Evolutionary conservation across 2,329 filamentous ascomycete species (phyloP), one percentile per base, ranked within the genome.

Genomic region (Beauveria medogensis): DNA sequence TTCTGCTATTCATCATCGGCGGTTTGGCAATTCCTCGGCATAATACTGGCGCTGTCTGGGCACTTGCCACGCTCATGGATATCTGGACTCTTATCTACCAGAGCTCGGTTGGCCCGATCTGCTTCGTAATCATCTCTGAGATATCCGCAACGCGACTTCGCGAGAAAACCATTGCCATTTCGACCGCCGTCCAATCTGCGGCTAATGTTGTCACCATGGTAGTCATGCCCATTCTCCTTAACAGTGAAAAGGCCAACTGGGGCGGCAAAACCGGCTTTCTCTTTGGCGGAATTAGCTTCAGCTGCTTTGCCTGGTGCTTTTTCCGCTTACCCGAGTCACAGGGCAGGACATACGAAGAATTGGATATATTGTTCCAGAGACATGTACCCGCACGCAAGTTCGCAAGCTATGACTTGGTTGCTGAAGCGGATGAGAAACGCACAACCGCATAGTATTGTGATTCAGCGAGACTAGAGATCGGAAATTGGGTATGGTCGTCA

Each of bases 31-130:
- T 70, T 9, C 65, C 70, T 5, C 68, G 71, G 16, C 66, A 71
- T 40, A 72, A 74, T 26, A 67, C 63, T 0, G 63, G 62, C 18
- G 65, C 69, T 3, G 66, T 75, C 22, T 76, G 73, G 73, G 72
- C 70, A 0, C 73, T 77, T 62, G 73, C 74, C 0, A 67, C 70
- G 1, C 68, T 78, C 9, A 71, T 74, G 53, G 64, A 79, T 54
- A 67, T 77, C 48, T 80, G 75, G 75, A 73, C 76, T 1, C 72
- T 74, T 59, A 63, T 72, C 18, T 77, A 77, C 65, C 73, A 73
- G 37, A 74, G 75, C 69, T 72, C 72, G 2, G 72, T 77, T 30
- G 75, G 75, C 0, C 75, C 75, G 4, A 74, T 78, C 37, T 72
- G 72, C 60, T 77, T 76, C 69, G 75, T 73, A 22, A 69, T 77